Base-by-base conservation (phyloP, 2,329 filamentous ascomycete species). In the Colletotrichum viniferum region DNA sequence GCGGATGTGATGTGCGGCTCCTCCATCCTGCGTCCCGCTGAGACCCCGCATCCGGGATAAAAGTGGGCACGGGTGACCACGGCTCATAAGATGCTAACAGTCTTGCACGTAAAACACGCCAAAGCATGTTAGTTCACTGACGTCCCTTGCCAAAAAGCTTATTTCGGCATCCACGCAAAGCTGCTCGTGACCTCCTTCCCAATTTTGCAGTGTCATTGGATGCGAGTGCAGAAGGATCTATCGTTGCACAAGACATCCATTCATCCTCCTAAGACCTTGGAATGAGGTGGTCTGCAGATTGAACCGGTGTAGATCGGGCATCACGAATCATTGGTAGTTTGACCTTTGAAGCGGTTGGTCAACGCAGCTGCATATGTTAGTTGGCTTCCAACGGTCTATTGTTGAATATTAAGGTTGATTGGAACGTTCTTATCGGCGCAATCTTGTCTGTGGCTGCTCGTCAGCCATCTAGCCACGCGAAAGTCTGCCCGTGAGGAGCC, bases 101-200 rank as follows among this genome's bases (percentile, higher is more conserved):
- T 3, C 14, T 8, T 6, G 4, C 4, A 0, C 2, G 4, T 4
- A 18, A 4, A 14, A 6, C 13, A 12, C 3, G 13, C 6, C 3
- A 4, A 14, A 0, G 2, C 1, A 5, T 69, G 67, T 43, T 69
- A 69, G 24, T 1, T 8, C 28, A 34, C 56, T 61, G 10, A 48
- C 36, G 43, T n/a, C 6, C 21, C 12, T 8, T 52, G 8, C 34
- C 13, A 52, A 52, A 43, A 69, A 61, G 55, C 55, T 69, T 69
- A 61, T 48, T 36, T 69, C 12, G 56, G 18, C 55, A 69, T 34
- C 56, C 21, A 48, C 56, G 34, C 18, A 62, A 52, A 52, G 18
- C 34, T 26, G 32, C 67, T 61, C 67, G 67, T 69, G 67, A 69
- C 67, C 67, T 60, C 34, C 7, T 62, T 62, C 67, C 67, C 26